Conservation (phyloP, 164 flowering plant species). For the Berberis thunbergii region DNA sequence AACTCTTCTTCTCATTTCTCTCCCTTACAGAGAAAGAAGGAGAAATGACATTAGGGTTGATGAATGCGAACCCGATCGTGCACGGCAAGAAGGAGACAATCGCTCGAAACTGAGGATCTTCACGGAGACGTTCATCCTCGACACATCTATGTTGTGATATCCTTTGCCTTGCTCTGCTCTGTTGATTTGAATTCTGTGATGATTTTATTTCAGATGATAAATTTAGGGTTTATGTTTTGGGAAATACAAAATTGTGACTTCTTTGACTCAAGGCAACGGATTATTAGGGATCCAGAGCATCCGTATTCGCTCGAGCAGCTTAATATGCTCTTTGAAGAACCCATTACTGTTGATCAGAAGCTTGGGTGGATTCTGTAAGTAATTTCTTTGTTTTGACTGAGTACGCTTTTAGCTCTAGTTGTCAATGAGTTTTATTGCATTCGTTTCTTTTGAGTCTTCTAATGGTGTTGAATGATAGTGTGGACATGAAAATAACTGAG, state of each 20-base stretch:
- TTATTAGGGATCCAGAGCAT: conserved; percentile 83
- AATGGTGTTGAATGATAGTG: too few species aligned
- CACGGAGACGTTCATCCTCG: conserved; percentile 64
- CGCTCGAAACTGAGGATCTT: conserved; percentile 49
- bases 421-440: too few species aligned
- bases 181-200: background rate
- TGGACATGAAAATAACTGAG: too few species aligned
- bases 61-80: conserved; percentile 72
- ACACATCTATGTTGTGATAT: conserved; percentile 56
- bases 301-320: conserved; percentile 71
- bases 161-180: conserved; percentile 19
- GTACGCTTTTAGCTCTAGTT: too few species aligned
- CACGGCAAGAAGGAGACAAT: conserved; percentile 74
- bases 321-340: conserved; percentile 64
- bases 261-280: conserved; percentile 32
- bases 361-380: conserved; percentile 64
- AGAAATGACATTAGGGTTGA: conserved; percentile 61
- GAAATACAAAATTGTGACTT: conserved; percentile 9
- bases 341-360: conserved; percentile 68
- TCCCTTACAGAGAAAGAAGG: conserved; percentile 1
- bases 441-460: too few species aligned
- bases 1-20: too few species aligned
- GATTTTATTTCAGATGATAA: background rate
- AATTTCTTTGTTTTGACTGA: background rate
- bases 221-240: background rate